A percentile compares a stretch with the other conserved stretches of the same genome.
Conservation (phyloP, 768 basidiomycete species). For the Psilocybe tampanensis region DNA sequence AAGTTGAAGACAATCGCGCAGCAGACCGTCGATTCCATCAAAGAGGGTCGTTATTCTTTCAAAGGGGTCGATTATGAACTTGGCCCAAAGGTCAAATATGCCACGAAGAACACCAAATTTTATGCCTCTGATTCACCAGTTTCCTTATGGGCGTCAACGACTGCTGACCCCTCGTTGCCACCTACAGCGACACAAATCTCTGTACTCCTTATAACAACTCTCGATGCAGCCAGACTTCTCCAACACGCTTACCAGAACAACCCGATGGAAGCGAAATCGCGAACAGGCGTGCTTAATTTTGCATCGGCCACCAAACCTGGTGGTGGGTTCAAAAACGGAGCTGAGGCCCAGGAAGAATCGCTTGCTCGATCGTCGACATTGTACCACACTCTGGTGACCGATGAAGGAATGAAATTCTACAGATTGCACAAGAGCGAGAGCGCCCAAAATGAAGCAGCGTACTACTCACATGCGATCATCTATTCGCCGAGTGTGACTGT, state of each 20-base stretch:
- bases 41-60: conserved; percentile 41
- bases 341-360: conserved; percentile 81
- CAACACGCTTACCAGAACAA: conserved; percentile 21
- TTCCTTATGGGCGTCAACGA: conserved; percentile 44
- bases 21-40: conserved; percentile 50
- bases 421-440: conserved; percentile 47
- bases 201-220: conserved; percentile 63
- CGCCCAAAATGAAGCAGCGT: conserved; percentile 45
- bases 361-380: conserved; percentile 78
- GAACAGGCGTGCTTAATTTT: conserved; percentile 73
- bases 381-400: conserved; percentile 61
- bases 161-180: conserved; percentile 11
- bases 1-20: conserved; percentile 47
- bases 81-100: conserved; percentile 21
- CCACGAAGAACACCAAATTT: conserved; percentile 49
- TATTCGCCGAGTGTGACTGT: conserved; percentile 66
- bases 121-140: conserved; percentile 52
- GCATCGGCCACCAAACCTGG: conserved; percentile 77
- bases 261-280: conserved; percentile 16
- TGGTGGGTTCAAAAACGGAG: conserved; percentile 74
- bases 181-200: conserved; percentile 38
- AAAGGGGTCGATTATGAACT: conserved; percentile 34
- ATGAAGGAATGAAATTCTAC: conserved; percentile 62
- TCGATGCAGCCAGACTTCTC: conserved; percentile 56
- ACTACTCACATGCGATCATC: conserved; percentile 80